phyloP scores from a whole-genome alignment of 208 protist genomes.

The Acanthamoeba castellanii region DNA sequence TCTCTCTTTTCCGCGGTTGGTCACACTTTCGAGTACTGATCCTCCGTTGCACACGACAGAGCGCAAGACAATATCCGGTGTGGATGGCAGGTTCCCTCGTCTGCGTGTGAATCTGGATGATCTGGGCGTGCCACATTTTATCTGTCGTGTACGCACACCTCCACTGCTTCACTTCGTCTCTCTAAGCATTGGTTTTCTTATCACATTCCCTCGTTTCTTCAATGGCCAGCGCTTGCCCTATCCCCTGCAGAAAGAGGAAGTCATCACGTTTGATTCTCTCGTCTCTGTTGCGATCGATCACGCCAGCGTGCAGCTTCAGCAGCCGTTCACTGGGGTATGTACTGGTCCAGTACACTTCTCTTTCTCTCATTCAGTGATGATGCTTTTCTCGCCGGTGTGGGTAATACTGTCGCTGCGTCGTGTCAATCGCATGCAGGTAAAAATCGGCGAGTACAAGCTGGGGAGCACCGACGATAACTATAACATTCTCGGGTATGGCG shows the following conservation, averaged over 20 bases:
- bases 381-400: background rate
- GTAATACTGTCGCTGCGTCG: no score
- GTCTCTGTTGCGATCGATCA: conserved; percentile 15
- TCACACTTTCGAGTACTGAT: background rate
- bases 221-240: background rate
- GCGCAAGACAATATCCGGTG: background rate
- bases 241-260: background rate
- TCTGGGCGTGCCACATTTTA: conserved; percentile 18
- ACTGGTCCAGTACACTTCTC: background rate
- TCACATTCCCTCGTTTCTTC: background rate
- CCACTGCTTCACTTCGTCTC: background rate
- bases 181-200: background rate
- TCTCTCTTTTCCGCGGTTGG: background rate
- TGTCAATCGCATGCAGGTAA: background rate
- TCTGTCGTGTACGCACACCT: background rate
- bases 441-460: background rate
- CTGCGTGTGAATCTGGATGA: conserved; percentile 26
- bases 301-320: background rate
- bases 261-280: background rate
- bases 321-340: conserved; percentile 2
- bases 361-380: background rate
- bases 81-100: conserved; percentile 14
- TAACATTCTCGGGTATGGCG: conserved; percentile 13
- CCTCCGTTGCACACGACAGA: background rate
- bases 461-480: background rate